Base-by-base conservation (phyloP, 257 asterid species). In the Ballota nigra region DNA sequence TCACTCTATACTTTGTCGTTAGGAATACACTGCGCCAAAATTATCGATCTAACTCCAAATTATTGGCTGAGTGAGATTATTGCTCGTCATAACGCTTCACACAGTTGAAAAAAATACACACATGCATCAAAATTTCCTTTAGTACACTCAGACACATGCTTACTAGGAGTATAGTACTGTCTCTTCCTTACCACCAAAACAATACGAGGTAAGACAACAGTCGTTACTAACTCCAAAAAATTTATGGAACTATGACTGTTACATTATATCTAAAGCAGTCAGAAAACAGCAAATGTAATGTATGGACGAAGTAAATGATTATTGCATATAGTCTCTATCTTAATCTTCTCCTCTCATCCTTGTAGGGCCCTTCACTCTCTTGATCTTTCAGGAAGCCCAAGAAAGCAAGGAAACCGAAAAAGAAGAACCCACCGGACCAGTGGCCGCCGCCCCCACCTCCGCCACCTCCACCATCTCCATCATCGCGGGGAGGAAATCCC, bases 381-480 rank as follows among this genome's bases (percentile, higher is more conserved):
- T 82, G 77, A 78, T 91, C 96, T 80, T 84, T 92, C 60, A 92
- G 70, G 53, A 89, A 73, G 28, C 96, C 88, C 69, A 92, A 71
- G 43, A 92, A 80, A 70, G 88, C 94, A 78, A 90, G 93, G 70
- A 90, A 88, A 9, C 90, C 93, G 1, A 90, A 90, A 71, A 86
- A 78, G 86, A 89, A 89, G 87, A 88, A 92, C 8, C 98, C 98
- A n/a, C 98, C 98, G 0, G 92, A 83, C 87, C 88, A 92, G 70
- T 77, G 69, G 56, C 96, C 94, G 2, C 98, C 96, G 0, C 98
- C 96, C 0, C 96, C 96, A 0, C 96, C 96, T 0, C 97, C 95
- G 0, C 96, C 97, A 0, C 96, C 98, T 0, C 96, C 98, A 3
- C 88, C 98, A 36, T 74, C 98, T 9, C 80, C 96, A 67, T 89